These are phyloP conservation scores for Prosopis cineraria DNA, from an alignment of 306 rosid species.

Conservation along the genomic window DNA sequence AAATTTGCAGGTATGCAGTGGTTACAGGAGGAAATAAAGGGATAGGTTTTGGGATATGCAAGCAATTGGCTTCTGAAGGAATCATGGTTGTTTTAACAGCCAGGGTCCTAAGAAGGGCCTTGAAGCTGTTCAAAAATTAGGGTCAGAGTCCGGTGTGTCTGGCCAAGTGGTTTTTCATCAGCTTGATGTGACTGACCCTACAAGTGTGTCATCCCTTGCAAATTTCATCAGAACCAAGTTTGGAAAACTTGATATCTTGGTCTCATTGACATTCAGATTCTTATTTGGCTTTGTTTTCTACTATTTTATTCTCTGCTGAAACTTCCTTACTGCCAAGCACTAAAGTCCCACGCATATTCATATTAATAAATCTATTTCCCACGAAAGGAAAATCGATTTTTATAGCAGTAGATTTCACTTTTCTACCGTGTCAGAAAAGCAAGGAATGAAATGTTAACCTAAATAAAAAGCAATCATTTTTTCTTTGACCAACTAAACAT, in stretches of 20 bases:
- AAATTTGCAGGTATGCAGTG: slow-evolving; percentile 3
- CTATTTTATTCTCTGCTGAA: neutral
- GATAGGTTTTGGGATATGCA: neutral
- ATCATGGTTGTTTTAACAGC: slow-evolving; percentile 40
- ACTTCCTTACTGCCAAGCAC: too few species aligned
- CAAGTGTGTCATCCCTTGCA: slow-evolving; percentile 29
- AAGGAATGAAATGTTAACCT: neutral
- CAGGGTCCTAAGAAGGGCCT: slow-evolving; percentile 41
- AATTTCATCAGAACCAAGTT: slow-evolving; percentile 41
- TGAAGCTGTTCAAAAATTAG: slow-evolving; percentile 41
- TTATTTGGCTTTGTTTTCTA: neutral
- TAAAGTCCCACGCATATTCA: too few species aligned
- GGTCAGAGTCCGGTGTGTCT: slow-evolving; percentile 16
- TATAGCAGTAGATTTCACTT: neutral
- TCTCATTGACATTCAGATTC: neutral
- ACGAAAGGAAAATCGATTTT: neutral
- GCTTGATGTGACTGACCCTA: slow-evolving; percentile 26
- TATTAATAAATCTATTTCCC: too few species aligned
- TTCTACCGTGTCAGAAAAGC: neutral
- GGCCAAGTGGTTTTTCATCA: slow-evolving; percentile 33
- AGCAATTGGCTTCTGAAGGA: slow-evolving; percentile 1
- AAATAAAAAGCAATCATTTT: neutral
- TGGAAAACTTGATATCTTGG: slow-evolving; percentile 43
- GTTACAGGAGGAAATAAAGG: slow-evolving; percentile 18
- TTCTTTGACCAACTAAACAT: neutral